Percentiles rank a stretch among this genome's conserved stretches.
phyloP scores from a whole-genome alignment of 306 rosid genomes.

The Glycine tomentella region DNA sequence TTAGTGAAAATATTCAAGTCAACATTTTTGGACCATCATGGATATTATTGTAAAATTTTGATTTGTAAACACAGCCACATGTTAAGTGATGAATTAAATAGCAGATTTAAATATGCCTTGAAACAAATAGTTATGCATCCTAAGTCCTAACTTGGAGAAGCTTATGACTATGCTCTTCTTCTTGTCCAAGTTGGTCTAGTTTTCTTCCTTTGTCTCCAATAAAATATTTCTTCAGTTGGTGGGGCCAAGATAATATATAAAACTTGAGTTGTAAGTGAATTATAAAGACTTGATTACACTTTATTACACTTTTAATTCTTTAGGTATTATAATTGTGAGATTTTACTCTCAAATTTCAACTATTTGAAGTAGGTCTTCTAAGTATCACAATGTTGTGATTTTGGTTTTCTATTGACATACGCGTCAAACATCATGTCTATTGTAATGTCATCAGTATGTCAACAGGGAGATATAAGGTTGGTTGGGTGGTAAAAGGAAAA shows the following conservation, averaged over 20 bases:
- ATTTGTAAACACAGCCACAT: not conserved
- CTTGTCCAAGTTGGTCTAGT: not conserved
- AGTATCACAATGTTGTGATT: no score
- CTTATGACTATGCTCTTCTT: slow-evolving; percentile 8
- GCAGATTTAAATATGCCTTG: not conserved
- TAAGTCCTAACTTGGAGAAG: slow-evolving; percentile 12
- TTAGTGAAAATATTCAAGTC: not conserved
- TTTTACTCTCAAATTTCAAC: no score
- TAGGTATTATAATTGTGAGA: no score
- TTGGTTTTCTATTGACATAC: no score
- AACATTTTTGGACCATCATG: slow-evolving; percentile 1
- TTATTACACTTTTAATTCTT: no score
- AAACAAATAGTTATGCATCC: not conserved
- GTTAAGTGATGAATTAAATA: slow-evolving; percentile 12
- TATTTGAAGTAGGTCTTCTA: no score
- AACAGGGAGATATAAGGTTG: no score
- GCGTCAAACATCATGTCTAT: no score
- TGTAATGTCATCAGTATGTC: no score
- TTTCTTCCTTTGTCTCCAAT: slow-evolving; percentile 8
- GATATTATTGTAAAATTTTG: slow-evolving; percentile 1
- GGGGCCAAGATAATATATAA: not conserved
- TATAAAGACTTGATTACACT: no score
- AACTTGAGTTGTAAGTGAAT: not conserved
- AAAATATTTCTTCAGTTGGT: slow-evolving; percentile 2
- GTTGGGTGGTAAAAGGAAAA: no score